These are phyloP conservation scores for Psidium friedrichsthalianum DNA, from an alignment of 345 rosid species.

Conservation along the genomic window DNA sequence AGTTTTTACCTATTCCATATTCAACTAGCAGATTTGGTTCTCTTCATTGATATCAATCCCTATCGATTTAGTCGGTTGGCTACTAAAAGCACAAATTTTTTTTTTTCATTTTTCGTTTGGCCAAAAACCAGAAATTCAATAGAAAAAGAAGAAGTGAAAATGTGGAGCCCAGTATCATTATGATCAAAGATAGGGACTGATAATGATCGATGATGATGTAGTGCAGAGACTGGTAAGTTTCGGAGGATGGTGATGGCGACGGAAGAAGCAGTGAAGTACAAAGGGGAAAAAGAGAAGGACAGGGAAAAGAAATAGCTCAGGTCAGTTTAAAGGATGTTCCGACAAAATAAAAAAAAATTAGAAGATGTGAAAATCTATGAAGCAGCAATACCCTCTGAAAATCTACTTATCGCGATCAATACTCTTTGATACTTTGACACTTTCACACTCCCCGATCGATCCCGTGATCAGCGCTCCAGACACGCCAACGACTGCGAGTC, in stretches of 20 bases:
- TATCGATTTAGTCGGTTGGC: neutral
- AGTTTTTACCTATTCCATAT: too few relatives aligned
- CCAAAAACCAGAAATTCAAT: neutral
- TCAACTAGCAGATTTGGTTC: too few relatives aligned
- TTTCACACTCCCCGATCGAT: too few relatives aligned
- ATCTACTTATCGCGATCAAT: too few relatives aligned
- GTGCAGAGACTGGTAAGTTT: neutral
- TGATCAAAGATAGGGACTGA: neutral
- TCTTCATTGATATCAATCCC: too few relatives aligned
- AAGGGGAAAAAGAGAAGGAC: neutral
- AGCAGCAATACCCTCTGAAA: too few relatives aligned
- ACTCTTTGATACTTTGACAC: too few relatives aligned
- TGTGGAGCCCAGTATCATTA: neutral
- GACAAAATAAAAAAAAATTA: too few relatives aligned
- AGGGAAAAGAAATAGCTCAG: neutral
- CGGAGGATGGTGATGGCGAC: neutral
- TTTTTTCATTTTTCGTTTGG: neutral
- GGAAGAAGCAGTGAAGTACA: neutral
- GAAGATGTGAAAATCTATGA: too few relatives aligned
- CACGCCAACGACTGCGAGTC: too few relatives aligned
- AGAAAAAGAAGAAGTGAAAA: neutral
- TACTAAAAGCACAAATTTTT: neutral
- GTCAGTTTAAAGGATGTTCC: neutral
- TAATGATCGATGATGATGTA: neutral
- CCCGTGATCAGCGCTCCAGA: too few relatives aligned